Conservation (phyloP, 2,329 filamentous ascomycete genomes). For the Aplosporella prunicola region DNA sequence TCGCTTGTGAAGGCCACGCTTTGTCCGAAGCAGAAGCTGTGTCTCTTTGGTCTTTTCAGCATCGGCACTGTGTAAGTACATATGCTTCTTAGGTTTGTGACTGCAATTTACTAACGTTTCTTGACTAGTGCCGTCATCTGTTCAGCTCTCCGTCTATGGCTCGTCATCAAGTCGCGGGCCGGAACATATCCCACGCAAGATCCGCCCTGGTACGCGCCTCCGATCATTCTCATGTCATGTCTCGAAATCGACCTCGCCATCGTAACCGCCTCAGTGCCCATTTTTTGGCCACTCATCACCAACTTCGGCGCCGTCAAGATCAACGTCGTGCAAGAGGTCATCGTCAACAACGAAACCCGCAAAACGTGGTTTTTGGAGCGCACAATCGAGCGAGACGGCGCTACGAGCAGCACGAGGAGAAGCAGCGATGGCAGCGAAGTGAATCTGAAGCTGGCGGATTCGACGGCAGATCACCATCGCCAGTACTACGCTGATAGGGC, state of each 20-base stretch:
- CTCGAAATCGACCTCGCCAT: constrained; percentile 16
- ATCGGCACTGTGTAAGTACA: constrained; percentile 3
- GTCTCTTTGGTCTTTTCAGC: constrained; percentile 19
- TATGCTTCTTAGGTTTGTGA: neutral
- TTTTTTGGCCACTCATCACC: constrained; percentile 16
- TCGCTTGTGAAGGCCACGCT: constrained; percentile 23
- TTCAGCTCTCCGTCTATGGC: constrained; percentile 6
- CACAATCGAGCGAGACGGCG: too few species aligned
- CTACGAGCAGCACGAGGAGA: too few species aligned
- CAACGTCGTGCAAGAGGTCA: constrained; percentile 9
- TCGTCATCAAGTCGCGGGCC: constrained; percentile 7
- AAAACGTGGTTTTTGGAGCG: neutral
- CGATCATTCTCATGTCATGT: constrained; percentile 14
- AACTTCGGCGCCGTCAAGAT: neutral
- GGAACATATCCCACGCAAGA: constrained; percentile 8
- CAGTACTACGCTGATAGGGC: constrained; percentile 6
- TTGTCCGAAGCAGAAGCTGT: constrained; percentile 21
- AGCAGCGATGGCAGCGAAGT: constrained; percentile 1
- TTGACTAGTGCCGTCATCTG: constrained; percentile 5
- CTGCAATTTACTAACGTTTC: neutral
- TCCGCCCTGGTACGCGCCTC: constrained; percentile 11
- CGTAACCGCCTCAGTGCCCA: constrained; percentile 15
- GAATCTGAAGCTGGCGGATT: neutral
- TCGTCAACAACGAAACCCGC: constrained; percentile 9
- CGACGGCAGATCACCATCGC: constrained; percentile 1